Evolutionary conservation across 208 protist genomes (phyloP).

Genomic region (Acanthamoeba castellanii): DNA sequence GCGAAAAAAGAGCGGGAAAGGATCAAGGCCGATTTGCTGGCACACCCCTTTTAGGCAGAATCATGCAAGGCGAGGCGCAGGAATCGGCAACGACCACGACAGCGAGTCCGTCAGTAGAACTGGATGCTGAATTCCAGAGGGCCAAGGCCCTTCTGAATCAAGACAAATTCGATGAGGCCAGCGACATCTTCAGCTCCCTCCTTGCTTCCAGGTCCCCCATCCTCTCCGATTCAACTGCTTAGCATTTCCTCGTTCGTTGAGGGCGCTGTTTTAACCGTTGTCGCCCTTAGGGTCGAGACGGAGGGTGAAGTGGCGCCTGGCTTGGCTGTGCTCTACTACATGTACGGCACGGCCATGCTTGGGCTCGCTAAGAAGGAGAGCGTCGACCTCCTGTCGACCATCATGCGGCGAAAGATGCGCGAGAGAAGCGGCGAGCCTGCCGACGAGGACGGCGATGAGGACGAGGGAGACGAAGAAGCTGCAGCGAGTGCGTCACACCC

Average conservation of each 20-base stretch:
- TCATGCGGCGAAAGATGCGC: conserved; percentile 48
- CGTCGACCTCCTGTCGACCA: conserved; percentile 8
- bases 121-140: neutral
- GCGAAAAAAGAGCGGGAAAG: too few relatives aligned
- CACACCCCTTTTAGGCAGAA: neutral
- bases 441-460: conserved; percentile 4
- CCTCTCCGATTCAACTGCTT: neutral
- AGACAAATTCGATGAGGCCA: conserved; percentile 47
- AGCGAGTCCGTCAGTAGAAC: neutral
- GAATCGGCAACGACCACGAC: neutral
- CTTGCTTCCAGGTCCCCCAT: neutral
- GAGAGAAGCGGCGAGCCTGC: conserved; percentile 28
- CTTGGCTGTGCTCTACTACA: conserved; percentile 11
- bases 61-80: neutral
- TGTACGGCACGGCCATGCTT: neutral
- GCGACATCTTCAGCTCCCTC: conserved; percentile 38
- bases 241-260: neutral
- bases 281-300: neutral
- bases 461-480: conserved; percentile 5
- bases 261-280: neutral
- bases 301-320: neutral
- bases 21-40: neutral
- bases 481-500: neutral
- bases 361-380: conserved; percentile 51
- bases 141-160: neutral